Conservation (phyloP, 2,329 filamentous ascomycete genomes). For the Aspergillus sp. region DNA sequence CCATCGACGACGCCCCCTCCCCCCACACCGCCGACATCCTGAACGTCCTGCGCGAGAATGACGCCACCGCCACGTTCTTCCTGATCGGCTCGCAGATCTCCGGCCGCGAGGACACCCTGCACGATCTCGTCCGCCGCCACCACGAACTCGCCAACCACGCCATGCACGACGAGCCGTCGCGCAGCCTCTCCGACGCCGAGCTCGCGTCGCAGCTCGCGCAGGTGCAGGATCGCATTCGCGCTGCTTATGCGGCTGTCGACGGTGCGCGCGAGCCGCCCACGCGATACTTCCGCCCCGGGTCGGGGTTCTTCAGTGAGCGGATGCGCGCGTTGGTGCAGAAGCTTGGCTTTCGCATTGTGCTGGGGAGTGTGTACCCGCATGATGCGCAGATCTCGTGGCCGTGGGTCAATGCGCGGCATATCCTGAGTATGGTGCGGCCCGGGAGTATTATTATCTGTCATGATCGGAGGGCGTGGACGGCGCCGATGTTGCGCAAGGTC, state of each 20-base stretch:
- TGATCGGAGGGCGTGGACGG: constrained; percentile 79
- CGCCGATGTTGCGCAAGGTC: constrained; percentile 71
- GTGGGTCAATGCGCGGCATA: constrained; percentile 71
- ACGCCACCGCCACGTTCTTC: constrained; percentile 80
- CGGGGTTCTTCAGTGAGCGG: constrained; percentile 72
- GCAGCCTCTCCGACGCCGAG: constrained; percentile 57
- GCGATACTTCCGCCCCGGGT: constrained; percentile 79
- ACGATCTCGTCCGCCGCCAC: constrained; percentile 58
- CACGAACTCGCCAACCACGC: constrained; percentile 84
- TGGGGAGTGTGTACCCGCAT: constrained; percentile 85
- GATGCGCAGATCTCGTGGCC: constrained; percentile 78
- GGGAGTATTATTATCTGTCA: constrained; percentile 84
- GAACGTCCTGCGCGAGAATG: constrained; percentile 62
- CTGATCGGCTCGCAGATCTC: constrained; percentile 76
- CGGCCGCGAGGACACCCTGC: constrained; percentile 55
- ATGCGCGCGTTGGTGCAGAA: constrained; percentile 63
- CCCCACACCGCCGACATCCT: constrained; percentile 69
- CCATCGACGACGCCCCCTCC: constrained; percentile 83
- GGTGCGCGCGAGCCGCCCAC: constrained; percentile 43
- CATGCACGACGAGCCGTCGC: constrained; percentile 79
- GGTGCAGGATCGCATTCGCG: constrained; percentile 62
- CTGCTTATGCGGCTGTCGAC: constrained; percentile 51
- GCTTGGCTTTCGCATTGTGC: constrained; percentile 69
- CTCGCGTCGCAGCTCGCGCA: constrained; percentile 63
- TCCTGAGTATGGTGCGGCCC: constrained; percentile 74